Conservation (phyloP, 164 flowering plant genomes). For the Sextonia rubra region DNA sequence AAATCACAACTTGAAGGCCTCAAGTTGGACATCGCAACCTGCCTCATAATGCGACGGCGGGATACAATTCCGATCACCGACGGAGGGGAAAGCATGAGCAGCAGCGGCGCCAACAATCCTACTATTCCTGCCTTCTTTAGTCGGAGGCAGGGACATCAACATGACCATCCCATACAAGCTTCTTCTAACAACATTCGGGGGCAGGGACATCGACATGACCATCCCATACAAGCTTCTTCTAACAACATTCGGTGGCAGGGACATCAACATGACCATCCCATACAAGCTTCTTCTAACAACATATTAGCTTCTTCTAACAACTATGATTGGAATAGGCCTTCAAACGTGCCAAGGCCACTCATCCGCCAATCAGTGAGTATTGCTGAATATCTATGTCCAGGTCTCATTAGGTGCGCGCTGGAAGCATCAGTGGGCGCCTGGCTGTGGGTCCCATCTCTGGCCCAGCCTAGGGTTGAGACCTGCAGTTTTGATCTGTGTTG, state of each 20-base stretch:
- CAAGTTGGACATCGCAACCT: background rate
- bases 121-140: background rate
- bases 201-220: slow-evolving; percentile 1
- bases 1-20: background rate
- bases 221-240: background rate
- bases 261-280: background rate
- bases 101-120: background rate
- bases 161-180: background rate
- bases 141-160: background rate
- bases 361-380: background rate
- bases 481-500: too few relatives aligned
- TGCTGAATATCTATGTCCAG: too few relatives aligned
- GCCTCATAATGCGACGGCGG: background rate
- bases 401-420: too few relatives aligned
- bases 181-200: background rate
- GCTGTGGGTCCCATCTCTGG: too few relatives aligned
- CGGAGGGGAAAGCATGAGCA: slow-evolving; percentile 7
- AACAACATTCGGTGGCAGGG: background rate
- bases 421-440: too few relatives aligned
- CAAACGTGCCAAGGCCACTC: background rate
- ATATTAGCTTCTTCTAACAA: too few relatives aligned
- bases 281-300: background rate
- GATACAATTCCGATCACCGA: background rate
- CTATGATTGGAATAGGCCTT: background rate
- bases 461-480: too few relatives aligned